Evolutionary conservation across 2,329 filamentous ascomycete species (phyloP).

Genomic region (Colletotrichum falcatum): DNA sequence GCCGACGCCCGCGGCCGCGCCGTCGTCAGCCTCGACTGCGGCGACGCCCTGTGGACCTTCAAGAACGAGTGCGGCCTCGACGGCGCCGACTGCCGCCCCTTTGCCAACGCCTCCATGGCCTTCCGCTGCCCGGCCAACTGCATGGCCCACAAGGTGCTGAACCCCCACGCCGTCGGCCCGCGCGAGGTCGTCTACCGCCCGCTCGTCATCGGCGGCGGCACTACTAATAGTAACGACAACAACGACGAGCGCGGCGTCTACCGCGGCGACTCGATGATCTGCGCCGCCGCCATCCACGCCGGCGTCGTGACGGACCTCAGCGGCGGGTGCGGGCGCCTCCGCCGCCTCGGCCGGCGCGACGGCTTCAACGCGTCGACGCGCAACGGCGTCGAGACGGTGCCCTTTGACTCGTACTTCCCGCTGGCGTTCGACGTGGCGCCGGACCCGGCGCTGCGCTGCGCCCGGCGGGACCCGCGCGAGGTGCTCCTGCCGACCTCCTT

Average conservation of each 20-base stretch:
- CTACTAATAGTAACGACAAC: too few relatives aligned
- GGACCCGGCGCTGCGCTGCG: conserved; percentile 67
- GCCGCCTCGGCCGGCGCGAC: conserved; percentile 75
- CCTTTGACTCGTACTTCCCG: conserved; percentile 91
- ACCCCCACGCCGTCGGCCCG: conserved; percentile 80
- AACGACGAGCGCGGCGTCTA: conserved; percentile 83
- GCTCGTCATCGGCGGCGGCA: conserved; percentile 69
- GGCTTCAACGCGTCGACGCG: conserved; percentile 72
- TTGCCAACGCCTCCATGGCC: conserved; percentile 75
- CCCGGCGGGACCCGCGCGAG: conserved; percentile 85
- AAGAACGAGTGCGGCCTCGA: conserved; percentile 72
- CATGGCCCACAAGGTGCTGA: conserved; percentile 71
- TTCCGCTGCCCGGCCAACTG: conserved; percentile 84
- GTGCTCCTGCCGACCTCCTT: conserved; percentile 85
- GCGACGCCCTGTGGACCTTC: conserved; percentile 31
- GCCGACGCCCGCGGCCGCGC: conserved; percentile 9
- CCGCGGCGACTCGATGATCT: conserved; percentile 90
- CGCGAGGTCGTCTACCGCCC: conserved; percentile 72
- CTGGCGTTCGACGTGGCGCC: conserved; percentile 81
- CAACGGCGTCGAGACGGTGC: conserved; percentile 80
- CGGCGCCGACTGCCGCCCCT: conserved; percentile 80
- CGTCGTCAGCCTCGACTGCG: conserved; percentile 31
- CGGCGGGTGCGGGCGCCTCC: conserved; percentile 86
- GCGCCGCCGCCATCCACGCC: conserved; percentile 85
- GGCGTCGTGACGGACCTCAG: conserved; percentile 77